Conservation (phyloP, 257 asterid species). For the Capsicum rhomboideum region DNA sequence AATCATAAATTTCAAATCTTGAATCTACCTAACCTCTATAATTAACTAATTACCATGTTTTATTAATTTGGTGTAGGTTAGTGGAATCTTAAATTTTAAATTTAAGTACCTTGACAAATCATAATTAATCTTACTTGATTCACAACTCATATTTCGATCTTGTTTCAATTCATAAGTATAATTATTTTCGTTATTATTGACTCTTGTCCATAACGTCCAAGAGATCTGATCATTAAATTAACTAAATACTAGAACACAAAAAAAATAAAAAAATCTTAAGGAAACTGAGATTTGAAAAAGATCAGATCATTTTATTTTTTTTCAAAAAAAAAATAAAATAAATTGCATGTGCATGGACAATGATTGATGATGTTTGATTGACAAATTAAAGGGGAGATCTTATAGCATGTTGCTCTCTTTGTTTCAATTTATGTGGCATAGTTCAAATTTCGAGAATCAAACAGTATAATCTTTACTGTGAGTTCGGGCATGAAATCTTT, state of each 20-base stretch:
- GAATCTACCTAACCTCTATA: too few species aligned
- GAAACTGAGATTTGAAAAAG: neutral
- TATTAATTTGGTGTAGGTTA: neutral
- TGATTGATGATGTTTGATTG: neutral
- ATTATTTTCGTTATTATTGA: neutral
- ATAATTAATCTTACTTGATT: neutral
- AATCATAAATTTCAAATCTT: too few species aligned
- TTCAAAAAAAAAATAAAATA: too few species aligned
- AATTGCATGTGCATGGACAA: neutral
- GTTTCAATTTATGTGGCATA: too few species aligned
- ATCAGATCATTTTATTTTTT: neutral
- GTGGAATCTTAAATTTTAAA: neutral
- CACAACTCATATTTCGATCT: neutral
- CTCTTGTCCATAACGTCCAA: neutral
- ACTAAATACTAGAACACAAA: neutral
- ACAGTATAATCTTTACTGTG: too few species aligned
- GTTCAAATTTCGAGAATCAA: too few species aligned
- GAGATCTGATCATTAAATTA: neutral
- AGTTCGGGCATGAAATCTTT: too few species aligned
- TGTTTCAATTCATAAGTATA: neutral
- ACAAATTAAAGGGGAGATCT: neutral
- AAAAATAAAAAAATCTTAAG: neutral
- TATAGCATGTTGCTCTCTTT: too few species aligned
- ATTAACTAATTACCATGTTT: too few species aligned
- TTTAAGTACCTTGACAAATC: neutral